A percentile compares a stretch with the other conserved stretches of the same genome.
Conservation (phyloP, 495 filamentous ascomycete species). For the Penicillium goetzii region DNA sequence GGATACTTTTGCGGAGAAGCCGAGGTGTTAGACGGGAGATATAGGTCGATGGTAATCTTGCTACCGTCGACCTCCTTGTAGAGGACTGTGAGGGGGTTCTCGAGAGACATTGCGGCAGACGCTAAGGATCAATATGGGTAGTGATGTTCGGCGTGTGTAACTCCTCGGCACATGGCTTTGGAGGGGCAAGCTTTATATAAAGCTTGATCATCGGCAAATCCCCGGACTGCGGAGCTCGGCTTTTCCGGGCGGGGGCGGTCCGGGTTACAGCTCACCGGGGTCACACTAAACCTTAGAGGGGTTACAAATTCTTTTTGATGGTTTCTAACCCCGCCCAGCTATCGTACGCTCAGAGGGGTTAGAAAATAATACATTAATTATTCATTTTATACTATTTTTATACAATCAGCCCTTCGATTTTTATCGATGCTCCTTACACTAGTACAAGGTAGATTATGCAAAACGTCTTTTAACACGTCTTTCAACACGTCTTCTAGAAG, state of each 20-base stretch:
- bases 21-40: constrained; percentile 28
- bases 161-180: neutral
- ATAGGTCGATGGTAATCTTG: constrained; percentile 41
- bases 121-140: neutral
- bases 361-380: no score
- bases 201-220: constrained; percentile 10
- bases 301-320: no score
- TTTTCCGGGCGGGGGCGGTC: constrained; percentile 24
- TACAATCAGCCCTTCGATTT: no score
- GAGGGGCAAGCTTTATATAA: constrained; percentile 9
- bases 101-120: constrained; percentile 20
- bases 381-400: no score
- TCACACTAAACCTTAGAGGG: no score
- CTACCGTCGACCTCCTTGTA: constrained; percentile 37
- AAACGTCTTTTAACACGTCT: no score
- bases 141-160: neutral
- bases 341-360: no score
- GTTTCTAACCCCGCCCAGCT: no score
- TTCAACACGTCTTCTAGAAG: no score
- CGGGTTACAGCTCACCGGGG: no score
- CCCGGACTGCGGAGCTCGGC: constrained; percentile 15
- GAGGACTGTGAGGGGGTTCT: constrained; percentile 28
- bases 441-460: no score
- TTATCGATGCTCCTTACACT: no score
- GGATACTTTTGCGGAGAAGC: constrained; percentile 25